Evolutionary conservation across 2,329 filamentous ascomycete genomes (phyloP).

Genomic region (Colletotrichum incanum): DNA sequence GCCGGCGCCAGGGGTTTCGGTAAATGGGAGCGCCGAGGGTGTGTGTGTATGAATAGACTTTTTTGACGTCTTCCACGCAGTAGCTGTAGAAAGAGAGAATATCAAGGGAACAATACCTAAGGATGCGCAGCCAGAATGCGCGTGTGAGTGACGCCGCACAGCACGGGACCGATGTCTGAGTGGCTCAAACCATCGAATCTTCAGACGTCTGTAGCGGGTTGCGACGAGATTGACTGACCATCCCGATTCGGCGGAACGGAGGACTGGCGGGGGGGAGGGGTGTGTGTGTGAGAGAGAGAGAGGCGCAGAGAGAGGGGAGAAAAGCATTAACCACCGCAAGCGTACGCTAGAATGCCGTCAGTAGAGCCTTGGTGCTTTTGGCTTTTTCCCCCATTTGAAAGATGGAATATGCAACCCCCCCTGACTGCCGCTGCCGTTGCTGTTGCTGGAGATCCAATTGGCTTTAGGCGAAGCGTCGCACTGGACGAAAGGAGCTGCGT

Average conservation of each 20-base stretch:
- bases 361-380: not conserved
- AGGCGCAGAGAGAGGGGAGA: not conserved
- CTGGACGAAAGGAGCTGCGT: slow-evolving; percentile 35
- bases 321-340: slow-evolving; percentile 18
- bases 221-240: slow-evolving; percentile 30
- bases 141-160: not conserved
- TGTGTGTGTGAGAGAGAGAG: slow-evolving; percentile 1
- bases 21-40: slow-evolving; percentile 7
- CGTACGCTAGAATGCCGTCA: slow-evolving; percentile 9
- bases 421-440: not conserved
- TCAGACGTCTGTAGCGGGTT: slow-evolving; percentile 41
- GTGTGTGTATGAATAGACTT: slow-evolving; percentile 25
- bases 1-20: slow-evolving; percentile 34
- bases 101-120: not conserved
- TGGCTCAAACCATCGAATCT: slow-evolving; percentile 40
- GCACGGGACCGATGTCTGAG: slow-evolving; percentile 20
- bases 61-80: slow-evolving; percentile 16
- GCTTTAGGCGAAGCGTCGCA: slow-evolving; percentile 7
- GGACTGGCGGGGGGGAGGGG: not conserved
- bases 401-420: not conserved
- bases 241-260: slow-evolving; percentile 45
- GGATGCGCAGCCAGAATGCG: not conserved
- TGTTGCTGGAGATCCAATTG: not conserved
- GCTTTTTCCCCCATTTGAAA: not conserved
- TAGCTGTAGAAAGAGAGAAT: not conserved